Percentiles rank a stretch among this genome's conserved stretches.
Evolutionary conservation across 1,284 basidiomycete species (phyloP).

Genomic region (Leccinum fuscescens): DNA sequence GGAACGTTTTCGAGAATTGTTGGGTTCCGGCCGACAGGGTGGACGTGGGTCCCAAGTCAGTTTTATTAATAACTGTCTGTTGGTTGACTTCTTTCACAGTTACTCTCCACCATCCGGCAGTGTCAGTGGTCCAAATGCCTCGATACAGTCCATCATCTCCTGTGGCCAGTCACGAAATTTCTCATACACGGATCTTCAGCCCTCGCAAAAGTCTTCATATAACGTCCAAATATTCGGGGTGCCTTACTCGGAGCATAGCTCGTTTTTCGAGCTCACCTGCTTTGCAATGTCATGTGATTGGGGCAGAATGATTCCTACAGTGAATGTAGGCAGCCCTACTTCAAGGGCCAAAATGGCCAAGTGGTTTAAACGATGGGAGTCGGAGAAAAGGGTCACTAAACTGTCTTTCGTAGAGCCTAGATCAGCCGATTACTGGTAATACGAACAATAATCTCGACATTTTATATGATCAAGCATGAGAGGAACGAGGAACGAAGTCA

Average conservation of each 20-base stretch:
- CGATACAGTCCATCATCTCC: conserved; percentile 66
- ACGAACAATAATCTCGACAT: neutral
- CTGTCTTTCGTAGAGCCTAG: conserved; percentile 61
- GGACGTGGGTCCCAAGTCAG: conserved; percentile 48
- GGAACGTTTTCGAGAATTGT: conserved; percentile 74
- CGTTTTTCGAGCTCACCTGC: conserved; percentile 91
- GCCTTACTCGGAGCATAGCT: conserved; percentile 95
- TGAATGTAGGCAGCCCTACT: conserved; percentile 83
- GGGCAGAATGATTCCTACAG: conserved; percentile 90
- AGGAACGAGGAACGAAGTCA: neutral
- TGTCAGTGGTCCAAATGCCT: conserved; percentile 61
- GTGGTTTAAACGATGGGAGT: conserved; percentile 87
- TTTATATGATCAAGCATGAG: neutral
- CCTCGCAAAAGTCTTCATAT: conserved; percentile 70
- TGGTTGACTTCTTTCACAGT: conserved; percentile 37
- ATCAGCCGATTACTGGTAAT: conserved; percentile 66
- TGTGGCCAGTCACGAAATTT: conserved; percentile 67
- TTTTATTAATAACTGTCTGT: neutral
- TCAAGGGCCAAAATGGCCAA: conserved; percentile 81
- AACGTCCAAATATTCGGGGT: conserved; percentile 80
- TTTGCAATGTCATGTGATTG: conserved; percentile 86
- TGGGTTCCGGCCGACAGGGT: conserved; percentile 91
- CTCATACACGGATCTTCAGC: conserved; percentile 63
- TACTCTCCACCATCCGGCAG: conserved; percentile 71
- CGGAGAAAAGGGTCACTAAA: conserved; percentile 62